A percentile compares a stretch with the other conserved stretches of the same genome.
phyloP scores from a whole-genome alignment of 768 basidiomycete genomes.

The Coprinopsis strossmayeri region DNA sequence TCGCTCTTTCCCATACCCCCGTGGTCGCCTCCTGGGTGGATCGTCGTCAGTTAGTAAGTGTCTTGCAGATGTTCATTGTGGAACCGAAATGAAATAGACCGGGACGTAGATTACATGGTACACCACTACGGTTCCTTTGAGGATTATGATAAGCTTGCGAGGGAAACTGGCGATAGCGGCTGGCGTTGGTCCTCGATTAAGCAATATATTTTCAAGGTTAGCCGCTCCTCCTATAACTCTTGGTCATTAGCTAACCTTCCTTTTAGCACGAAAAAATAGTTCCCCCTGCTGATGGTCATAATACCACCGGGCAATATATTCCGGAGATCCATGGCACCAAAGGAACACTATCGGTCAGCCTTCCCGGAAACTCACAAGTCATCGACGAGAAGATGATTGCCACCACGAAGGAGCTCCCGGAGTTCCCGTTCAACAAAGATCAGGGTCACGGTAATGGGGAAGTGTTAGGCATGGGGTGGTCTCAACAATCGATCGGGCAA shows the following conservation, averaged over 20 bases:
- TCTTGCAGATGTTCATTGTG: neutral
- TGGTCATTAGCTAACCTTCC: neutral
- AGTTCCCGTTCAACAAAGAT: conserved; percentile 30
- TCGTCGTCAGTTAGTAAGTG: conserved; percentile 24
- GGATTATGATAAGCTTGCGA: conserved; percentile 29
- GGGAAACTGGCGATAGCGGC: conserved; percentile 26
- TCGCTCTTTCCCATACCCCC: conserved; percentile 24
- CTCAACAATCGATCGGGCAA: conserved; percentile 24
- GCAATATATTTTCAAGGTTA: conserved; percentile 26
- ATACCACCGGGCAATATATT: conserved; percentile 29
- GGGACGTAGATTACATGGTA: conserved; percentile 25
- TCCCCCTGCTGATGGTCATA: conserved; percentile 30
- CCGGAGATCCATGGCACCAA: conserved; percentile 29
- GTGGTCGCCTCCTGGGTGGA: conserved; percentile 29
- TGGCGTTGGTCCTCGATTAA: conserved; percentile 32
- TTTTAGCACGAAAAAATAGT: conserved; percentile 30
- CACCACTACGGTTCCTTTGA: conserved; percentile 29
- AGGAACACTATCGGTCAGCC: conserved; percentile 26
- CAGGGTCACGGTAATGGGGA: conserved; percentile 23
- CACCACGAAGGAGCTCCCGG: conserved; percentile 25
- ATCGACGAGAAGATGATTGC: conserved; percentile 30
- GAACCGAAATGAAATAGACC: neutral
- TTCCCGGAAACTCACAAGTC: conserved; percentile 22
- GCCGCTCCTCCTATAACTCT: neutral
- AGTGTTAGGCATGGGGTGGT: conserved; percentile 29